Base-by-base conservation (phyloP, 768 basidiomycete genomes). In the Leccinum fibrillosum region DNA sequence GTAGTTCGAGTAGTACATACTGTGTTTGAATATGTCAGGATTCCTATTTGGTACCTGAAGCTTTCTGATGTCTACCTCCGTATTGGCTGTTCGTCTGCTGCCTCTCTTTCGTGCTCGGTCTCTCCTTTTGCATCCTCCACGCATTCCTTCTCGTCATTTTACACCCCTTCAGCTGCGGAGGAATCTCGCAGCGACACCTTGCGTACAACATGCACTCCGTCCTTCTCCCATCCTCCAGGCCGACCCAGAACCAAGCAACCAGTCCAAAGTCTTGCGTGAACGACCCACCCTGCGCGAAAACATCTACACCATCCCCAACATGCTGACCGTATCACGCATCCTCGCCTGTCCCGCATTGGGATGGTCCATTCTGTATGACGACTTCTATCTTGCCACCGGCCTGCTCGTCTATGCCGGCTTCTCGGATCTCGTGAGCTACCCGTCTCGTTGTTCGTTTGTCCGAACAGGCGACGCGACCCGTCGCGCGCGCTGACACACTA, bases 251-350 rank as follows among this genome's bases (percentile, higher is more conserved):
- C 32, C 59, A n/a, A 56, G 56, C 28, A 56, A 54, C 51, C 39
- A 58, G 28, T 28, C 54, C 49, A 10, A 57, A 19, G 49, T 57
- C 28, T 12, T 58, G 32, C 56, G 42, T 51, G 59, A 59, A 52
- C 78, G 77, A 53, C 69, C 67, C 9, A 67, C 72, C n/a, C 63
- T 80, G 10, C 80, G 82, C 62, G 94, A 96, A 72, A 92, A 96
- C 69, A 92, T 94, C 58, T 98, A 97, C 76, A 99, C 97, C 1
- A 64, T 96, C 34, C 97, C 97, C 0, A 99, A 99, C 69, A 67
- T 92, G 6, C 78, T 99, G 44, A 98, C 97, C 1, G 66, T 86
- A 23, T 94, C 93, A 2, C 83, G 97, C 48, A 95, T 99, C 64
- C 64, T 85, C 15, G 85, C 96, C 0, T 97, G 94, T 69, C 97